Conservation (phyloP, 768 basidiomycete species). For the Trametes elegans region DNA sequence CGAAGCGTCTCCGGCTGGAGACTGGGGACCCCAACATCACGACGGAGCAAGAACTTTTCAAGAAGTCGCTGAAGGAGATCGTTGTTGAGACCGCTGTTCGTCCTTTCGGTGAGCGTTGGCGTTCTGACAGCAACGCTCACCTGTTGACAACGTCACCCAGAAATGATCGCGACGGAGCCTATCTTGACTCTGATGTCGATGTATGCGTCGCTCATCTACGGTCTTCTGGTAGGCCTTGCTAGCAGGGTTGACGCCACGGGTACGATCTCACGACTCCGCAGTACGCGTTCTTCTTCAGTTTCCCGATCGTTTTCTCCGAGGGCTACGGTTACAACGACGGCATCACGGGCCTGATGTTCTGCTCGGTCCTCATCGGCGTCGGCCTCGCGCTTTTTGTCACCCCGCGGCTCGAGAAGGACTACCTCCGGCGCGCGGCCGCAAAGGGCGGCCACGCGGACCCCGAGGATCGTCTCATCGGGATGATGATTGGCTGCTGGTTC, state of each 20-base stretch:
- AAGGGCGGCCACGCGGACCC: conserved; percentile 40
- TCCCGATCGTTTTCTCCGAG: conserved; percentile 39
- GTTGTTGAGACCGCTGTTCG: conserved; percentile 39
- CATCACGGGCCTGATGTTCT: conserved; percentile 38
- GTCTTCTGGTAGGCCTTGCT: conserved; percentile 33
- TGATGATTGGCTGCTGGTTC: conserved; percentile 39
- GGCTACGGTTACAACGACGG: conserved; percentile 38
- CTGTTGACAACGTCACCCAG: not conserved
- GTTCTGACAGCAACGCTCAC: too few species aligned
- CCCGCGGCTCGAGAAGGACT: conserved; percentile 35
- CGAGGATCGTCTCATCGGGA: conserved; percentile 39
- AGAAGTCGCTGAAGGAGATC: conserved; percentile 34
- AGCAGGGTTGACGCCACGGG: too few species aligned
- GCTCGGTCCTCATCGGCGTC: conserved; percentile 39
- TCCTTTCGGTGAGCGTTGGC: conserved; percentile 35
- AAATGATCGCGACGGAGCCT: conserved; percentile 45
- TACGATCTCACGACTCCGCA: not conserved
- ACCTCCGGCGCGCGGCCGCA: conserved; percentile 31
- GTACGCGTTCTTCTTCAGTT: conserved; percentile 35
- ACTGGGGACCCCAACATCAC: conserved; percentile 35
- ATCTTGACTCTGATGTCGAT: conserved; percentile 44
- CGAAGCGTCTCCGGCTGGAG: conserved; percentile 37
- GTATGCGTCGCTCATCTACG: conserved; percentile 44
- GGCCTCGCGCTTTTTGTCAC: conserved; percentile 34
- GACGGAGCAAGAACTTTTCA: conserved; percentile 42